Conservation (phyloP, 164 flowering plant species). For the Kingdonia uniflora region DNA sequence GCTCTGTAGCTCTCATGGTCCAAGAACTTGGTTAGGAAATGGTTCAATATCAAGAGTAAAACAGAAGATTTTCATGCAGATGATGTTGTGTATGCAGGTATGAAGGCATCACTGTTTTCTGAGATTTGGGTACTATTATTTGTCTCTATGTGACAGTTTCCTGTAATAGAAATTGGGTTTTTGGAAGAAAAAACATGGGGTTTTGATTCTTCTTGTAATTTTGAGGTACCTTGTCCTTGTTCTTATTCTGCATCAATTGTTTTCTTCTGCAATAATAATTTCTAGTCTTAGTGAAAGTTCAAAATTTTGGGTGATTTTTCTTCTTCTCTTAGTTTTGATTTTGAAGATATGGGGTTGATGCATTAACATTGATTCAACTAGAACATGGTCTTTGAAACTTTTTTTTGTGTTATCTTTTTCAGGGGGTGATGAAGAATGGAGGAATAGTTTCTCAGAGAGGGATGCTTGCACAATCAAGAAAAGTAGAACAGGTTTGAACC, state of each 20-base stretch:
- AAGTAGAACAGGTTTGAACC: conserved; percentile 64
- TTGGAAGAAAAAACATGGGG: background rate
- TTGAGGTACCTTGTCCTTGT: conserved; percentile 3
- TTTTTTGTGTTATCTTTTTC: conserved; percentile 25
- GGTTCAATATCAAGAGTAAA: conserved; percentile 87
- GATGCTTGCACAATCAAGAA: conserved; percentile 68
- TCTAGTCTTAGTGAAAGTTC: background rate
- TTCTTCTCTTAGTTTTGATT: background rate
- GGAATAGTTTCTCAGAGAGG: conserved; percentile 72
- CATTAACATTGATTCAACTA: conserved; percentile 5
- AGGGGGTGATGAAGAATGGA: conserved; percentile 66
- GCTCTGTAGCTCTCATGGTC: conserved; percentile 69
- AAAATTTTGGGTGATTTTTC: conserved; percentile 4
- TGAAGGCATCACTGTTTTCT: conserved; percentile 1
- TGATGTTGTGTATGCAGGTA: conserved; percentile 46
- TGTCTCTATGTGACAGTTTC: background rate
- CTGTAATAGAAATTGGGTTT: background rate
- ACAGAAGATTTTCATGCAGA: conserved; percentile 67
- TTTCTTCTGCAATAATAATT: conserved; percentile 5
- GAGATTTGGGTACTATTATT: background rate
- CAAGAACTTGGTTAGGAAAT: conserved; percentile 69
- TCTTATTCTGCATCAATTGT: conserved; percentile 1
- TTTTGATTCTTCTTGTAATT: background rate
- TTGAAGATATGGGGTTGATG: conserved; percentile 11
- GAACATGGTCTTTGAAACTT: conserved; percentile 8